Percentiles rank a stretch among this genome's conserved stretches.
phyloP scores from a whole-genome alignment of 2,329 filamentous ascomycete species.

The Aspergillus clavatus region DNA sequence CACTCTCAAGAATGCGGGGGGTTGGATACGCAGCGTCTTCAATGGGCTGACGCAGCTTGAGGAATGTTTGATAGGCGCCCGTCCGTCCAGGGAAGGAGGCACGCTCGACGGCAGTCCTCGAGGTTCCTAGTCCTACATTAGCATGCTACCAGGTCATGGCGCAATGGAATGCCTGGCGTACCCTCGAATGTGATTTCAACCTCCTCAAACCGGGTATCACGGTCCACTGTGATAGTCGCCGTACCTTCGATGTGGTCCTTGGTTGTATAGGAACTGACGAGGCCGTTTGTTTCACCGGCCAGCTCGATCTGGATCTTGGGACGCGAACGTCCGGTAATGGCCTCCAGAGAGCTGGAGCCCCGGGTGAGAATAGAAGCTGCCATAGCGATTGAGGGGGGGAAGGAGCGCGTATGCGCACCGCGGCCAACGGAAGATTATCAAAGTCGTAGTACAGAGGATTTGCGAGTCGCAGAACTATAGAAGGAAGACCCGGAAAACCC shows the following conservation, averaged over 20 bases:
- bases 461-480: too few species aligned
- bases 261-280: conserved; percentile 51
- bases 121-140: conserved; percentile 39
- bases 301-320: conserved; percentile 31
- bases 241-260: conserved; percentile 54
- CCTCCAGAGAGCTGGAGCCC: conserved; percentile 24
- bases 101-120: conserved; percentile 52
- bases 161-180: conserved; percentile 21
- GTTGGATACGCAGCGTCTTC: conserved; percentile 50
- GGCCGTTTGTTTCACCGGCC: conserved; percentile 27
- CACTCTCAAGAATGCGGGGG: conserved; percentile 51
- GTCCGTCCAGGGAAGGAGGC: conserved; percentile 51
- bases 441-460: too few species aligned
- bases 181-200: conserved; percentile 56
- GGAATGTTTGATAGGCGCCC: conserved; percentile 56
- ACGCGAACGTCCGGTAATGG: conserved; percentile 23
- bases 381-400: conserved; percentile 5
- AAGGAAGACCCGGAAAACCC: not conserved
- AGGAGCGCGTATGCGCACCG: too few species aligned
- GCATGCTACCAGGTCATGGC: not conserved
- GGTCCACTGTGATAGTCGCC: conserved; percentile 46
- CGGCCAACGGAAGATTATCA: not conserved
- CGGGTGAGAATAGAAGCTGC: conserved; percentile 24
- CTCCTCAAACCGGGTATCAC: conserved; percentile 54
- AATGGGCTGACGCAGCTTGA: conserved; percentile 59